phyloP scores from a whole-genome alignment of 1,139 yeast genomes.

The Yueomyces sp. region DNA sequence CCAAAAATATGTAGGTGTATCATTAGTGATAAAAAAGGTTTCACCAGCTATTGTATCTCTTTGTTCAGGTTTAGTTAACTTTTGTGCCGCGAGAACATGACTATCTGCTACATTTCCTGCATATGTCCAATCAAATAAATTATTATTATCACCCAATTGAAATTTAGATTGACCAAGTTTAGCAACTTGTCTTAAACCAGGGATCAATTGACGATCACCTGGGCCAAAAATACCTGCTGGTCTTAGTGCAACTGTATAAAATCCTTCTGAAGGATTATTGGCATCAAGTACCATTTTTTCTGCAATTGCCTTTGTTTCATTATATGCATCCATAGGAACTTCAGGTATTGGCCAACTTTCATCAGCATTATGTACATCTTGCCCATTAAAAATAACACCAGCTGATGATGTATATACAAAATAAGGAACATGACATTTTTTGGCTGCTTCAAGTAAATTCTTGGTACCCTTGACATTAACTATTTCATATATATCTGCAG shows the following conservation, averaged over 20 bases:
- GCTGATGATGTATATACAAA: slow-evolving; percentile 94
- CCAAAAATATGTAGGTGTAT: slow-evolving; percentile 94
- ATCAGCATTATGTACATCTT: slow-evolving; percentile 79
- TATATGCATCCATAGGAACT: slow-evolving; percentile 91
- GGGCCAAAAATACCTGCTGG: slow-evolving; percentile 99
- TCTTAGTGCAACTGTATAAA: slow-evolving; percentile 72
- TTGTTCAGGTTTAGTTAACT: slow-evolving; percentile 37
- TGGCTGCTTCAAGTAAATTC: slow-evolving; percentile 50
- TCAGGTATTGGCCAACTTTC: slow-evolving; percentile 90
- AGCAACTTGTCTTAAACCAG: slow-evolving; percentile 80
- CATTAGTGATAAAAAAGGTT: slow-evolving; percentile 83
- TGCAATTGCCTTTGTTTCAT: slow-evolving; percentile 88
- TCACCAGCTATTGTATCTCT: slow-evolving; percentile 58
- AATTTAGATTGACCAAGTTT: slow-evolving; percentile 77
- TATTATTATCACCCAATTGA: slow-evolving; percentile 88
- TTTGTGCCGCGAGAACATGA: slow-evolving; percentile 83
- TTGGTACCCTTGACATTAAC: slow-evolving; percentile 88
- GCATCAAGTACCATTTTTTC: slow-evolving; percentile 72
- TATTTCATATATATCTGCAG: slow-evolving; percentile 66
- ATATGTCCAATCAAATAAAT: slow-evolving; percentile 91
- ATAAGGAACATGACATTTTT: slow-evolving; percentile 42
- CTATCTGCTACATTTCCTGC: slow-evolving; percentile 99
- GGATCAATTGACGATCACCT: slow-evolving; percentile 93
- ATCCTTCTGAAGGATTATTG: slow-evolving; percentile 39
- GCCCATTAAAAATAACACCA: slow-evolving; percentile 92